Base-by-base conservation (phyloP, 2,329 filamentous ascomycete species). In the Exophiala dermatitidis region DNA sequence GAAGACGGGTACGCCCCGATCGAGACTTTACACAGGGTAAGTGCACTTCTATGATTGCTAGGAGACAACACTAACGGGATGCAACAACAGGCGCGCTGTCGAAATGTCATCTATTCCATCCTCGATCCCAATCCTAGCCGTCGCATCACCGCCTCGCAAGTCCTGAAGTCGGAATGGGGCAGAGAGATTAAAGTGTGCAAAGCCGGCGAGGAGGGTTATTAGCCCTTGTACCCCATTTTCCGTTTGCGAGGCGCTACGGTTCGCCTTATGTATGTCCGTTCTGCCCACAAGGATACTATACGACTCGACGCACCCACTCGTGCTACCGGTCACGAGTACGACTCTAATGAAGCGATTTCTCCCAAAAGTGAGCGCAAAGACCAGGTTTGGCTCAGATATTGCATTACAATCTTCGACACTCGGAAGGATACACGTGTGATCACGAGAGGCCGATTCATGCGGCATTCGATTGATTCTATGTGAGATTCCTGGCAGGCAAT, bases 31-130 rank as follows among this genome's bases (percentile, higher is more conserved):
- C 89, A 95, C 73, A 81, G 91, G 74, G 91, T 96, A 81, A 81
- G 88, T 77, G 7, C 19, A 31, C 12, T 52, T 34, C 40, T 46
- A 49, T 46, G 53, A 54, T 55, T 34, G 33, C 33, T 34, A 6
- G 33, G 33, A 10, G 33, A 34, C 33, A 34, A 6, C 45, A 56
- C 56, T 57, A 54, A 56, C 19, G 19, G 19, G 19, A 19, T 29
- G 51, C 58, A 67, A 53, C 65, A 57, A 50, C 56, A 97, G 91
- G 90, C 90, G 63, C 89, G 91, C 64, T 98, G 93, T 72, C 87
- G 93, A 58, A 98, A 98, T 65, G 93, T 98, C 65, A 96, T 98
- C 68, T 98, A 98, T 74, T 97, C 90, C 26, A 95, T 98, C 60
- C 80, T 98, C 43, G 93, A 98, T 67, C 93, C 93, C 31, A 96